Conservation (phyloP, 1,139 yeast genomes). For the Waltiozyma sp. region DNA sequence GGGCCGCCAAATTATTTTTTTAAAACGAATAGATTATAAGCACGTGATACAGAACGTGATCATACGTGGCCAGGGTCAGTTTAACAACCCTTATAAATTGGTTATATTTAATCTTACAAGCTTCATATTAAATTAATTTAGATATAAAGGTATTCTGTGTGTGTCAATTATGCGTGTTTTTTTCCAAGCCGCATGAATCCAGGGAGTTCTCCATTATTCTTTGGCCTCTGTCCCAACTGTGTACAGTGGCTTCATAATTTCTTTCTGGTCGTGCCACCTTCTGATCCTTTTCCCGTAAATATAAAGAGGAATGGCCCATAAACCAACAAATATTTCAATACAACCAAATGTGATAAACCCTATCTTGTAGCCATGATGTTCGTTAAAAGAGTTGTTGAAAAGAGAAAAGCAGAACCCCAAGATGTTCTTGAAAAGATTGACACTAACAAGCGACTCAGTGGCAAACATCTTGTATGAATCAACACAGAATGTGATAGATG, state of each 20-base stretch:
- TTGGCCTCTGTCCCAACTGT: neutral
- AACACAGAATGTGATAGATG: slow-evolving; percentile 50
- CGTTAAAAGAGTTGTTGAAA: slow-evolving; percentile 39
- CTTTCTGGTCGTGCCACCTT: slow-evolving; percentile 38
- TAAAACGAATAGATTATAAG: too few species aligned
- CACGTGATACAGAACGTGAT: too few species aligned
- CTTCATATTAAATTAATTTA: too few species aligned
- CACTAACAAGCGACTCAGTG: slow-evolving; percentile 47
- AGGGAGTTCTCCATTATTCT: too few species aligned
- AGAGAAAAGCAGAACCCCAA: slow-evolving; percentile 48
- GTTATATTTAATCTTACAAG: too few species aligned
- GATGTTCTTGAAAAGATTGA: slow-evolving; percentile 40
- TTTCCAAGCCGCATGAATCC: too few species aligned
- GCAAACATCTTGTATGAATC: slow-evolving; percentile 52
- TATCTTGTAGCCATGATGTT: slow-evolving; percentile 32
- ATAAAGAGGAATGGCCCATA: slow-evolving; percentile 42
- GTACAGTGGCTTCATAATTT: slow-evolving; percentile 27
- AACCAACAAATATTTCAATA: slow-evolving; percentile 37
- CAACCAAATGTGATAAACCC: slow-evolving; percentile 45
- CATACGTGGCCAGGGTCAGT: too few species aligned
- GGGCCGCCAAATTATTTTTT: too few species aligned
- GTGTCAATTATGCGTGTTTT: too few species aligned
- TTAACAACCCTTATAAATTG: too few species aligned
- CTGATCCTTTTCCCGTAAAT: slow-evolving; percentile 41
- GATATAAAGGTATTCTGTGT: too few species aligned